Evolutionary conservation across 2,329 filamentous ascomycete genomes (phyloP).

Genomic region (Dothideomycetidae sp.): DNA sequence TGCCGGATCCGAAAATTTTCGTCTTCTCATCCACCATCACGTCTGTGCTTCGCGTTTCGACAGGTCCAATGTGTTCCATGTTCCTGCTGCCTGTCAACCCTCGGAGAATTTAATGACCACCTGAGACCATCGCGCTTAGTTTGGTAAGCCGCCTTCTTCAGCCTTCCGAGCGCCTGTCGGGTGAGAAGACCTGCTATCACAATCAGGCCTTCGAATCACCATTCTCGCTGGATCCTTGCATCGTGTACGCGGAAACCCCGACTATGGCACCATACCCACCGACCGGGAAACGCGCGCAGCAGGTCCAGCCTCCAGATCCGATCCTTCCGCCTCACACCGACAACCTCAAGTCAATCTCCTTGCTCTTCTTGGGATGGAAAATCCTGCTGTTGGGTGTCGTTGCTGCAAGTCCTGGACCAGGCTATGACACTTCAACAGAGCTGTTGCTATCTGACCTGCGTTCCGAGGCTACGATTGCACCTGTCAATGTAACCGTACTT

Average conservation of each 20-base stretch:
- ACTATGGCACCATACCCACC: too few species aligned
- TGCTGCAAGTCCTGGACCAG: slow-evolving; percentile 40
- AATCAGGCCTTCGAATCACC: too few species aligned
- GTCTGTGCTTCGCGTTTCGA: too few species aligned
- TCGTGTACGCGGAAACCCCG: not conserved
- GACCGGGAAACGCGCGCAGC: not conserved
- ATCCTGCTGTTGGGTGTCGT: slow-evolving; percentile 48
- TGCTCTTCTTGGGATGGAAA: slow-evolving; percentile 52
- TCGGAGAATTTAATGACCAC: not conserved
- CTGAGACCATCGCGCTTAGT: not conserved
- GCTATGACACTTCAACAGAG: slow-evolving; percentile 67
- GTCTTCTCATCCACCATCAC: too few species aligned
- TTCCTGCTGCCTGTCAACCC: not conserved
- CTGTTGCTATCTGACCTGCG: slow-evolving; percentile 30
- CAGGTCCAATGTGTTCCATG: too few species aligned
- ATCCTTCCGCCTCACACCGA: slow-evolving; percentile 6
- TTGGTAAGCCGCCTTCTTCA: not conserved
- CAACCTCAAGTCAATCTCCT: slow-evolving; percentile 14
- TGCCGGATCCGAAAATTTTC: too few species aligned
- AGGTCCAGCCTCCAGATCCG: not conserved
- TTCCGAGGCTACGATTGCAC: slow-evolving; percentile 3
- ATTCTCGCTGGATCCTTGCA: too few species aligned
- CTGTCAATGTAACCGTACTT: too few species aligned
- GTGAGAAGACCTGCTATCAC: too few species aligned
- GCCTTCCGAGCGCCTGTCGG: too few species aligned